Evolutionary conservation across 805 yeast genomes (phyloP).

Genomic region (Candida montana): DNA sequence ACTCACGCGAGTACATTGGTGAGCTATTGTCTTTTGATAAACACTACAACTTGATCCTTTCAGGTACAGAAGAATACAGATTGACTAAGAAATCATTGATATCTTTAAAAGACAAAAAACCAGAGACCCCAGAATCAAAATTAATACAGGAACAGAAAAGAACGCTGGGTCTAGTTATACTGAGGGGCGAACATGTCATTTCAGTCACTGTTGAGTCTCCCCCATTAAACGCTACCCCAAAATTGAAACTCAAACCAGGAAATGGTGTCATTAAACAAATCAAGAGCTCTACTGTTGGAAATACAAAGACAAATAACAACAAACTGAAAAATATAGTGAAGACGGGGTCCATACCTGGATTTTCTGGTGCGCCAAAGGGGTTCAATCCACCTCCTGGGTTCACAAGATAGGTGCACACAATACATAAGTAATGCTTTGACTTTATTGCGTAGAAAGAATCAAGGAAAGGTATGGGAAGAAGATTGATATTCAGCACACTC

Average conservation of each 20-base stretch:
- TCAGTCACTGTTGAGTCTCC: constrained; percentile 35
- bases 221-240: constrained; percentile 23
- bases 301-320: constrained; percentile 2
- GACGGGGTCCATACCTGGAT: constrained; percentile 26
- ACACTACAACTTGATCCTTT: constrained; percentile 78
- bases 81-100: constrained; percentile 53
- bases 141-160: constrained; percentile 60
- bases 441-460: not conserved
- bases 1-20: constrained; percentile 74
- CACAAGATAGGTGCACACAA: constrained; percentile 19
- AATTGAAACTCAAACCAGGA: constrained; percentile 24
- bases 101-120: constrained; percentile 32
- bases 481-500: too few relatives aligned
- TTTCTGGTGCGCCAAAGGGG: constrained; percentile 32
- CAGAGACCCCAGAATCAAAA: constrained; percentile 29
- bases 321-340: constrained; percentile 22
- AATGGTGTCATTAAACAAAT: constrained; percentile 29
- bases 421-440: not conserved
- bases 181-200: constrained; percentile 85
- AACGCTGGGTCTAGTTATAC: constrained; percentile 69
- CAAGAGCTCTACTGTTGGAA: constrained; percentile 3
- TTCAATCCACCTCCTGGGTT: constrained; percentile 48
- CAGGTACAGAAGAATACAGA: constrained; percentile 81
- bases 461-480: too few relatives aligned
- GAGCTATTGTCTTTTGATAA: constrained; percentile 83